A percentile compares a stretch with the other conserved stretches of the same genome.
phyloP scores from a whole-genome alignment of 2,329 filamentous ascomycete genomes.

The Ophiostoma piceae region DNA sequence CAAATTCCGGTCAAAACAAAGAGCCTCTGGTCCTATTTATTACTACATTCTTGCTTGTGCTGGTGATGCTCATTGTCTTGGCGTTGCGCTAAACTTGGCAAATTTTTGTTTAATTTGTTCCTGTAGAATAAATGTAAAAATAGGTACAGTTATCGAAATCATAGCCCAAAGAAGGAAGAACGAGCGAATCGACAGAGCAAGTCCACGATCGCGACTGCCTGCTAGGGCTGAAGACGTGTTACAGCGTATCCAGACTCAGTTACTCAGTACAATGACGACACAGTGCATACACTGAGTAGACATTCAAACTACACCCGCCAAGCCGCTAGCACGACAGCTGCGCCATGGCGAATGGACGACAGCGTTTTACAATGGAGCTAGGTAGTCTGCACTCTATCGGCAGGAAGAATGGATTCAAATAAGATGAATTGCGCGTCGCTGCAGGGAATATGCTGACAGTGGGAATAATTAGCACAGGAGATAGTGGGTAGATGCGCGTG shows the following conservation, averaged over 20 bases:
- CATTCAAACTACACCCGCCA: neutral
- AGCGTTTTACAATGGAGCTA: neutral
- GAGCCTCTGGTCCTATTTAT: neutral
- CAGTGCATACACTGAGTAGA: neutral
- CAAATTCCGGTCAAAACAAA: neutral
- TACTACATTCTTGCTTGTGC: neutral
- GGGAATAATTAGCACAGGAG: neutral
- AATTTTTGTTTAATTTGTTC: conserved; percentile 5
- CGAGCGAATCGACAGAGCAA: neutral
- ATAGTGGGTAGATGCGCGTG: neutral
- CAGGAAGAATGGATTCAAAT: neutral
- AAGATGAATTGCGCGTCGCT: neutral
- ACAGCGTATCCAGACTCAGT: neutral
- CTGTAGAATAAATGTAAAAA: conserved; percentile 6
- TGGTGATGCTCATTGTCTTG: neutral
- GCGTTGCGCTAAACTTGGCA: neutral
- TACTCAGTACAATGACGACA: neutral
- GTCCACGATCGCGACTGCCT: conserved; percentile 7
- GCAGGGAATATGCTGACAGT: neutral
- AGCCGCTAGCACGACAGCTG: neutral
- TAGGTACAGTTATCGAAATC: neutral
- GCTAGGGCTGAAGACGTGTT: neutral
- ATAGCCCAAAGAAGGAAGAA: neutral
- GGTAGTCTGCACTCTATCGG: neutral
- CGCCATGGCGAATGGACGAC: neutral